phyloP scores from a whole-genome alignment of 176 grass and related monocot species.

The Bolboschoenus planiculmis region DNA sequence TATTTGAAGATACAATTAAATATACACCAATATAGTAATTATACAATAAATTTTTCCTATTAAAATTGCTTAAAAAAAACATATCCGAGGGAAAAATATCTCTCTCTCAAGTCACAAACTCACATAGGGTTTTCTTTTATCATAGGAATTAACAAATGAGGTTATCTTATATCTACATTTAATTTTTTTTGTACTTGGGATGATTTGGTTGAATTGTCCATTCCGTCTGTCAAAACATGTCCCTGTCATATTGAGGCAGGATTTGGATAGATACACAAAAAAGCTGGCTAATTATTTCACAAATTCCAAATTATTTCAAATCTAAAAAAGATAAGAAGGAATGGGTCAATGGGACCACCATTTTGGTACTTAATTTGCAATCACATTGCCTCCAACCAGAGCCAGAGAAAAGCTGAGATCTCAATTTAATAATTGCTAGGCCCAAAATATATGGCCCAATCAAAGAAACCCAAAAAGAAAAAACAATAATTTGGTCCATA shows the following conservation, averaged over 20 bases:
- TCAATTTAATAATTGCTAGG: not conserved
- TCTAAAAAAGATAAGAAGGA: not conserved
- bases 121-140: too few relatives aligned
- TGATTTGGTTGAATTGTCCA: not conserved
- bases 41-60: too few relatives aligned
- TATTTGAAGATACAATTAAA: too few relatives aligned
- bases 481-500: not conserved
- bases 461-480: not conserved
- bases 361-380: not conserved
- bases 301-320: not conserved
- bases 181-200: not conserved
- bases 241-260: slow-evolving; percentile 8
- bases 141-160: not conserved
- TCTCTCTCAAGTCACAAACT: too few relatives aligned
- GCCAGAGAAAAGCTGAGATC: not conserved
- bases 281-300: not conserved
- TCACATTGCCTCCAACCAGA: not conserved
- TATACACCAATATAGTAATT: too few relatives aligned
- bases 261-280: slow-evolving; percentile 4
- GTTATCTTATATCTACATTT: not conserved
- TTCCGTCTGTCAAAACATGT: not conserved
- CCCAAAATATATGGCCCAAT: not conserved
- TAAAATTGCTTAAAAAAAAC: too few relatives aligned
- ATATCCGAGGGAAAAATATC: too few relatives aligned
- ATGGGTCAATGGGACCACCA: not conserved